Evolutionary conservation across 2,329 filamentous ascomycete genomes (phyloP).

Genomic region (Trichoderma simmonsii): DNA sequence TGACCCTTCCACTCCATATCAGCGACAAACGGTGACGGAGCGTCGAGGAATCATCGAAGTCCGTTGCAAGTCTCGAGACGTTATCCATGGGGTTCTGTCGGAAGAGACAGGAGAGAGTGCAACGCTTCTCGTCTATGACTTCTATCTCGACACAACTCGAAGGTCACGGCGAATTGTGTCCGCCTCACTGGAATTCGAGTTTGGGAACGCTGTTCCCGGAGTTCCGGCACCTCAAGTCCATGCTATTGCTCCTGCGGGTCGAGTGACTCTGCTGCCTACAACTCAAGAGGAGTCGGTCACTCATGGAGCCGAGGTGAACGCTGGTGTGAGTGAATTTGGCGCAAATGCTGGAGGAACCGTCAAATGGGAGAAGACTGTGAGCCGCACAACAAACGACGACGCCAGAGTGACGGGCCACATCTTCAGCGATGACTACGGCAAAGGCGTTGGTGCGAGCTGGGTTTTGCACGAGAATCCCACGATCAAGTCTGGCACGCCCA

Average conservation of each 20-base stretch:
- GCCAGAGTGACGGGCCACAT: slow-evolving; percentile 20
- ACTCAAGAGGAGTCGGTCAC: slow-evolving; percentile 17
- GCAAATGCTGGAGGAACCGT: slow-evolving; percentile 20
- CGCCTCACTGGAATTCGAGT: slow-evolving; percentile 24
- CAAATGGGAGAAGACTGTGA: slow-evolving; percentile 25
- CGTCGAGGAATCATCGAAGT: slow-evolving; percentile 28
- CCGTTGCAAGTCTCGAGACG: slow-evolving; percentile 26
- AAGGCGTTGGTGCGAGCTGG: slow-evolving; percentile 23
- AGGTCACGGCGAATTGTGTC: slow-evolving; percentile 25
- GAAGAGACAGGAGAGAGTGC: slow-evolving; percentile 22
- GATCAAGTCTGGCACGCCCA: slow-evolving; percentile 16
- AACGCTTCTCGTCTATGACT: slow-evolving; percentile 27
- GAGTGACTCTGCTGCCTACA: slow-evolving; percentile 15
- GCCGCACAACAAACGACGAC: slow-evolving; percentile 18
- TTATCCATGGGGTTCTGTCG: slow-evolving; percentile 27
- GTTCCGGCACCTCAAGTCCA: slow-evolving; percentile 18
- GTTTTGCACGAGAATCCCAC: slow-evolving; percentile 21
- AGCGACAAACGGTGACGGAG: slow-evolving; percentile 22
- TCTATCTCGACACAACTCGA: slow-evolving; percentile 27
- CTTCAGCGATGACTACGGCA: slow-evolving; percentile 23
- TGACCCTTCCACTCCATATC: slow-evolving; percentile 23
- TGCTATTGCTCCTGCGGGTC: slow-evolving; percentile 22
- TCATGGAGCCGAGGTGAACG: slow-evolving; percentile 13
- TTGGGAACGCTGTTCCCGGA: slow-evolving; percentile 18
- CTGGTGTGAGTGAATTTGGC: slow-evolving; percentile 18